phyloP scores from a whole-genome alignment of 164 flowering plant species.

The Protea cynaroides region DNA sequence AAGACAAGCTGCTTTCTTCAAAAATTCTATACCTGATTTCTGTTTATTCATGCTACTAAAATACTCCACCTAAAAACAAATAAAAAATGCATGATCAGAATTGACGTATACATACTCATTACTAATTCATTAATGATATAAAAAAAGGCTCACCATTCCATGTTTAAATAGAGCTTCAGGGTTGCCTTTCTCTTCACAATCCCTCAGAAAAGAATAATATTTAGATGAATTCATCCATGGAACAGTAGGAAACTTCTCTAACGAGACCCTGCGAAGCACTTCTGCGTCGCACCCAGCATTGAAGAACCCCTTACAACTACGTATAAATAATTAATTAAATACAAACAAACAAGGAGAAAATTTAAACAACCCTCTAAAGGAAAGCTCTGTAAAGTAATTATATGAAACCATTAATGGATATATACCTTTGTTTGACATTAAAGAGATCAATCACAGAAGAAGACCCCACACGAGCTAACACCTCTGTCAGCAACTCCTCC shows the following conservation, averaged over 20 bases:
- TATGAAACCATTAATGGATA: no score
- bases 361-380: no score
- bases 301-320: neutral
- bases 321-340: neutral
- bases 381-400: no score
- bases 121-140: no score
- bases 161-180: conserved; percentile 10
- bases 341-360: no score
- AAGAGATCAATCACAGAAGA: no score
- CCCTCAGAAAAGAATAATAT: neutral
- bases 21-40: conserved; percentile 1
- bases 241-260: neutral
- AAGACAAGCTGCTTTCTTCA: conserved; percentile 3
- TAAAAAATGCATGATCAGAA: no score
- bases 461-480: no score
- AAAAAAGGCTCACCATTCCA: conserved; percentile 8
- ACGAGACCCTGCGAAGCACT: neutral
- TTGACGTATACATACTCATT: no score
- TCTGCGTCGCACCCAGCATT: neutral
- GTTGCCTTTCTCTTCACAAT: conserved; percentile 9
- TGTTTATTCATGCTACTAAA: neutral
- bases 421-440: no score
- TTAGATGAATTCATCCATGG: neutral
- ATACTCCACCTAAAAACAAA: conserved; percentile 6
- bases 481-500: no score